phyloP scores from a whole-genome alignment of 805 yeast genomes.

The Nematodospora valgi region DNA sequence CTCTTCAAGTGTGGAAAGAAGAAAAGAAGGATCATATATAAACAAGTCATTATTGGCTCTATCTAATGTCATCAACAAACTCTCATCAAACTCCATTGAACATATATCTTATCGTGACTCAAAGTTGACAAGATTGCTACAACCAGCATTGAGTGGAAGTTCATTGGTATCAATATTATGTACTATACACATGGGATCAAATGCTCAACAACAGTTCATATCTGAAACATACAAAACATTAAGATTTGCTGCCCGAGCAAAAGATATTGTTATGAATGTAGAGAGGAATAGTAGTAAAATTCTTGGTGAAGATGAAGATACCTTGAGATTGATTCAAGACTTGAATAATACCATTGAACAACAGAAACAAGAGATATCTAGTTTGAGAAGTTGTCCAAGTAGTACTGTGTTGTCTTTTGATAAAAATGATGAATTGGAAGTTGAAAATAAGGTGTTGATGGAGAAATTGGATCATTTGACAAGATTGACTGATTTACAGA shows the following conservation, averaged over 20 bases:
- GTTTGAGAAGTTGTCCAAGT: no score
- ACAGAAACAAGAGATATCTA: constrained; percentile 56
- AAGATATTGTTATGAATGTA: constrained; percentile 73
- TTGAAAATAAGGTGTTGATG: constrained; percentile 62
- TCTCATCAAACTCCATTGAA: constrained; percentile 47
- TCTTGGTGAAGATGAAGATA: constrained; percentile 37
- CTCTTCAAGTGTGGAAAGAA: constrained; percentile 64
- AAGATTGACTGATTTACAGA: constrained; percentile 58
- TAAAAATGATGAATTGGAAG: constrained; percentile 32
- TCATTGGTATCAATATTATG: constrained; percentile 83
- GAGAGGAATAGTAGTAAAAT: constrained; percentile 43
- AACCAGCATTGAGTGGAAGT: constrained; percentile 88
- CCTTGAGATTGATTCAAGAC: constrained; percentile 44
- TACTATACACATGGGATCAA: constrained; percentile 67
- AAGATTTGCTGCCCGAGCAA: constrained; percentile 91
- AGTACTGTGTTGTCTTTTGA: constrained; percentile 2
- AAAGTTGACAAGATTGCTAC: constrained; percentile 84
- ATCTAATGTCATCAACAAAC: constrained; percentile 86
- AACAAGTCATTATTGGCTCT: constrained; percentile 87
- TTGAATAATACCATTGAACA: constrained; percentile 58
- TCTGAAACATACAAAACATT: constrained; percentile 84
- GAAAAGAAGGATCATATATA: constrained; percentile 92
- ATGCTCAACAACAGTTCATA: constrained; percentile 37
- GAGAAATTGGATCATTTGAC: constrained; percentile 70
- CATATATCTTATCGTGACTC: constrained; percentile 94